These are phyloP conservation scores for Plantago rigida DNA, from an alignment of 305 asterid species.

Conservation along the genomic window DNA sequence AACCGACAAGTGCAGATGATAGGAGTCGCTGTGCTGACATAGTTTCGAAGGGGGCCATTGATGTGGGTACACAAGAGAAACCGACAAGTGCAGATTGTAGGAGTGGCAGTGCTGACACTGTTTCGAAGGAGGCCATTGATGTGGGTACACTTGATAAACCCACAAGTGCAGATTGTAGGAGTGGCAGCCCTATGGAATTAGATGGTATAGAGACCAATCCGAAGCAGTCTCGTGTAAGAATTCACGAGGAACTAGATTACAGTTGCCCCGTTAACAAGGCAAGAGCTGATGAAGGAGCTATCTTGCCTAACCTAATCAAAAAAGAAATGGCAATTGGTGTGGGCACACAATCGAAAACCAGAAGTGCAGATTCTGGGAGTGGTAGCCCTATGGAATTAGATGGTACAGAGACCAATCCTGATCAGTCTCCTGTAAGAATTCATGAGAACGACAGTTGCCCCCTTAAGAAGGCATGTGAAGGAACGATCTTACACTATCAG, in stretches of 20 bases:
- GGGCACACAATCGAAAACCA: not conserved
- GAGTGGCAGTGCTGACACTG: too few relatives aligned
- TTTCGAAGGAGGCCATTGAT: constrained; percentile 4
- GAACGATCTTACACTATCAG: constrained; percentile 20
- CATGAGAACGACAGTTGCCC: too few relatives aligned
- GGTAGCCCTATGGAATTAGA: not conserved
- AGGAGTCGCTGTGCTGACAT: too few relatives aligned
- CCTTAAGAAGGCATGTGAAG: too few relatives aligned
- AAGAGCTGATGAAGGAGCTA: not conserved
- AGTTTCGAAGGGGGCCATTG: not conserved
- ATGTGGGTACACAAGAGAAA: not conserved
- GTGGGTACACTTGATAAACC: not conserved
- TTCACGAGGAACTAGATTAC: too few relatives aligned
- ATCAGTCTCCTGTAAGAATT: constrained; percentile 9
- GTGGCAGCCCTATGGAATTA: not conserved
- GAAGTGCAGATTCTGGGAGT: too few relatives aligned
- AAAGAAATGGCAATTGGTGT: constrained; percentile 8
- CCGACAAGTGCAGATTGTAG: not conserved
- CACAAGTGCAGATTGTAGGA: too few relatives aligned
- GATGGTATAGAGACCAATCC: constrained; percentile 12
- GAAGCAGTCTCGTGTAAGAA: constrained; percentile 13
- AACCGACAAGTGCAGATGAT: not conserved
- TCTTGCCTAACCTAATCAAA: constrained; percentile 19
- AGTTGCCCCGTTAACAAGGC: too few relatives aligned
- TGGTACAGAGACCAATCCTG: constrained; percentile 14